Evolutionary conservation across 176 grass and related monocot species (phyloP).

Genomic region (Leersia perrieri): DNA sequence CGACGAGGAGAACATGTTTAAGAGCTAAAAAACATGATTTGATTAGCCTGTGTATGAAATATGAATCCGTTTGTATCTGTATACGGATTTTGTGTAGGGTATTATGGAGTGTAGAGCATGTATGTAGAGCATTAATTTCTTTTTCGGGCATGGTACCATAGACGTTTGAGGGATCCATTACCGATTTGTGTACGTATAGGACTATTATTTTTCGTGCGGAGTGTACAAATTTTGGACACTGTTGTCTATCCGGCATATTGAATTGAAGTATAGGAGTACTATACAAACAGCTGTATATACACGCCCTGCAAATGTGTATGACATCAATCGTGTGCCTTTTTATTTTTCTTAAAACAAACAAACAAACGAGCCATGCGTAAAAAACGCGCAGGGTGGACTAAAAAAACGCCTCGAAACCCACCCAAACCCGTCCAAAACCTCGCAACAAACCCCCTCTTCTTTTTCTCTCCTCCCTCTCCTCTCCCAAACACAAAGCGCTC

Average conservation of each 20-base stretch:
- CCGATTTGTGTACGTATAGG: neutral
- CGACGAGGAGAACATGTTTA: neutral
- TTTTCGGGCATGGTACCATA: no score
- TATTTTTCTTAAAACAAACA: no score
- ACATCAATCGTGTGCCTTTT: neutral
- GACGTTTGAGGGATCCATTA: neutral
- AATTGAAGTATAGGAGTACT: neutral
- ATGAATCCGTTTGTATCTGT: neutral
- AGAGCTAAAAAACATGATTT: neutral
- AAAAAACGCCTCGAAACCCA: slow-evolving; percentile 61
- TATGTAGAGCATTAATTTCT: no score
- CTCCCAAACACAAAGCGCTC: neutral
- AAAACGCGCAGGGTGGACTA: neutral
- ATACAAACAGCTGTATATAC: neutral
- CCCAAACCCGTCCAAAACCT: slow-evolving; percentile 69
- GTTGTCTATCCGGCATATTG: neutral
- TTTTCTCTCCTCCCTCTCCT: neutral
- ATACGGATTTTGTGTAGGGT: neutral
- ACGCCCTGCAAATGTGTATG: neutral
- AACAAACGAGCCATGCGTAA: slow-evolving; percentile 12
- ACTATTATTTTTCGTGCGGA: no score
- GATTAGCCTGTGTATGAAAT: neutral
- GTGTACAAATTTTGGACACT: neutral
- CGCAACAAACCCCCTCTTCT: slow-evolving; percentile 28
- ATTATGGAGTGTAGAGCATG: neutral